Evolutionary conservation across 2,329 filamentous ascomycete species (phyloP).

Genomic region (Microsporum audouinii): DNA sequence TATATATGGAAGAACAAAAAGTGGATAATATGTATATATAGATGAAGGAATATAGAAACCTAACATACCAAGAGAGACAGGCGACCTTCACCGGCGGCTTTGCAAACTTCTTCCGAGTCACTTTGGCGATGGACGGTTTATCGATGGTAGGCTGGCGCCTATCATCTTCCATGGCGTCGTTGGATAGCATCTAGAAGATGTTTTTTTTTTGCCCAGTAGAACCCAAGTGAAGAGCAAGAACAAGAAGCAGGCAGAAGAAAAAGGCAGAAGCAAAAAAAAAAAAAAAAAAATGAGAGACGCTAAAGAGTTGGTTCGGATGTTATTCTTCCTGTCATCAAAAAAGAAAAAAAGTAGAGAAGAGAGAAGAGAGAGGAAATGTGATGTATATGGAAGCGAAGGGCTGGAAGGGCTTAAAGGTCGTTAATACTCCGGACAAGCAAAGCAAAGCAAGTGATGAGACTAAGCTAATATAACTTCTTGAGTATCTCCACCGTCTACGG

Average conservation of each 20-base stretch:
- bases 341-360: not conserved
- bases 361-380: not conserved
- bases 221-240: too few relatives aligned
- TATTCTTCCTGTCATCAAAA: not conserved
- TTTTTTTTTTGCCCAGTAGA: too few relatives aligned
- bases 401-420: too few relatives aligned
- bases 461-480: too few relatives aligned
- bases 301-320: not conserved
- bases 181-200: not conserved
- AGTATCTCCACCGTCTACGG: not conserved
- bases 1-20: not conserved
- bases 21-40: not conserved
- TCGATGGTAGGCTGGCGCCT: not conserved
- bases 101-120: slow-evolving; percentile 30
- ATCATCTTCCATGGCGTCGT: not conserved
- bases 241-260: too few relatives aligned
- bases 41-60: not conserved
- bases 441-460: too few relatives aligned
- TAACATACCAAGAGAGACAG: slow-evolving; percentile 33
- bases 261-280: not conserved
- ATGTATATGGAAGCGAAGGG: too few relatives aligned
- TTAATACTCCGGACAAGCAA: too few relatives aligned
- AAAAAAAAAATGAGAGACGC: not conserved
- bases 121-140: slow-evolving; percentile 5
- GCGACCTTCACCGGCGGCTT: slow-evolving; percentile 37